These are phyloP conservation scores for Candida ficus DNA, from an alignment of 805 yeast genomes.

Conservation along the genomic window DNA sequence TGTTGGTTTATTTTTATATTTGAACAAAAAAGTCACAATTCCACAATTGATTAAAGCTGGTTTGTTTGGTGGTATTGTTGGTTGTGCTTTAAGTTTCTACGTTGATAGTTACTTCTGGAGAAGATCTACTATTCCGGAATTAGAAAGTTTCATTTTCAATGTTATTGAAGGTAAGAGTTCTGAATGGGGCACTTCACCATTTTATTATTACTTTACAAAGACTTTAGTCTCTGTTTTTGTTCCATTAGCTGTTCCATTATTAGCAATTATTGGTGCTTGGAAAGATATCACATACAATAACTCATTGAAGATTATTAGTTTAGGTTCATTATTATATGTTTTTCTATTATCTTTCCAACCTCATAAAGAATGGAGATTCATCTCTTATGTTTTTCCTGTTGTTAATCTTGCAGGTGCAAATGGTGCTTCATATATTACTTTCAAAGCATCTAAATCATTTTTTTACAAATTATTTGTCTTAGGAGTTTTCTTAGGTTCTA, in stretches of 20 bases:
- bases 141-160: conserved; percentile 68
- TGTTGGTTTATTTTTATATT: conserved; percentile 40
- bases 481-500: conserved; percentile 22
- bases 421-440: conserved; percentile 40
- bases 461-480: conserved; percentile 13
- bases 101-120: conserved; percentile 81
- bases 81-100: conserved; percentile 39
- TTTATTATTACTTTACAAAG: conserved; percentile 55
- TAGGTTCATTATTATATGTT: conserved; percentile 53
- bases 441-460: conserved; percentile 14
- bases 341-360: conserved; percentile 70
- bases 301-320: conserved; percentile 39
- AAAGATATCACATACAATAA: conserved; percentile 29
- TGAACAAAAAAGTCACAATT: conserved; percentile 42
- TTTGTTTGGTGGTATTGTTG: conserved; percentile 46
- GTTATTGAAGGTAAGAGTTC: conserved; percentile 68
- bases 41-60: conserved; percentile 35
- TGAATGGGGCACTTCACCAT: conserved; percentile 85
- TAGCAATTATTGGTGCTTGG: conserved; percentile 33
- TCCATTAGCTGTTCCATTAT: conserved; percentile 40
- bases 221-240: conserved; percentile 36
- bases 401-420: conserved; percentile 59
- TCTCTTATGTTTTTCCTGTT: conserved; percentile 69
- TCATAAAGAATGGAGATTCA: conserved; percentile 93
- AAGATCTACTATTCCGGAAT: conserved; percentile 60